These are phyloP conservation scores for Babesia bigemina DNA, from an alignment of 169 alveolate species.

Conservation along the genomic window DNA sequence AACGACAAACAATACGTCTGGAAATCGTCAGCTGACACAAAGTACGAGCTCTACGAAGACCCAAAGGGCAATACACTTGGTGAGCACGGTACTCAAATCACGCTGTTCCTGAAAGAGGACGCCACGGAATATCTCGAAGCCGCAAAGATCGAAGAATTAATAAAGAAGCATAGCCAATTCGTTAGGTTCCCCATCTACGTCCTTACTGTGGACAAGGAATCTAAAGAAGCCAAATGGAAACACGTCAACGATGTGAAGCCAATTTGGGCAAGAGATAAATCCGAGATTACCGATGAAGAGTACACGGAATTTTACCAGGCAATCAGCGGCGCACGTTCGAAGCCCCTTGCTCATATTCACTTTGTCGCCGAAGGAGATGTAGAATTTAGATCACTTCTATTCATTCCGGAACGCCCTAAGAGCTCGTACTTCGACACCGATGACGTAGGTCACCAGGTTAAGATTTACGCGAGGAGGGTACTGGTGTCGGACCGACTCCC, in stretches of 20 bases:
- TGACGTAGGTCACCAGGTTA: slow-evolving; percentile 83
- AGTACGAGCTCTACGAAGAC: slow-evolving; percentile 92
- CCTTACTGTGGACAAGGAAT: slow-evolving; percentile 47
- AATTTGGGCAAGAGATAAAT: slow-evolving; percentile 95
- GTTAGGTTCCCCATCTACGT: slow-evolving; percentile 96
- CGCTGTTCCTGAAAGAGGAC: slow-evolving; percentile 97
- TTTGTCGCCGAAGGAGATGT: slow-evolving; percentile 99
- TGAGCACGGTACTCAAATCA: slow-evolving; percentile 97
- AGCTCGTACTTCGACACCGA: slow-evolving; percentile 89
- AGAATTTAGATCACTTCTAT: slow-evolving; percentile 96
- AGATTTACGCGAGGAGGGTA: slow-evolving; percentile 91
- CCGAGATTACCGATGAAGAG: slow-evolving; percentile 95
- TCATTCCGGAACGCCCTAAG: slow-evolving; percentile 93
- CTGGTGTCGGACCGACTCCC: slow-evolving; percentile 92
- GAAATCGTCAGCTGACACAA: slow-evolving; percentile 97
- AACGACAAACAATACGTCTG: slow-evolving; percentile 96
- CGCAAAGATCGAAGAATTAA: slow-evolving; percentile 90
- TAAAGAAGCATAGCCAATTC: slow-evolving; percentile 95
- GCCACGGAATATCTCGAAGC: slow-evolving; percentile 95
- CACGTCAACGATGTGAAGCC: slow-evolving; percentile 95
- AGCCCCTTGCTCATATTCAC: slow-evolving; percentile 96
- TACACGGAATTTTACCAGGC: slow-evolving; percentile 94
- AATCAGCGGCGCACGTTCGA: slow-evolving; percentile 92
- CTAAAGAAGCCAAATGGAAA: slow-evolving; percentile 80
- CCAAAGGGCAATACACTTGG: slow-evolving; percentile 95